These are phyloP conservation scores for Aureobasidium lini DNA, from an alignment of 2,329 filamentous ascomycete species.

Conservation along the genomic window DNA sequence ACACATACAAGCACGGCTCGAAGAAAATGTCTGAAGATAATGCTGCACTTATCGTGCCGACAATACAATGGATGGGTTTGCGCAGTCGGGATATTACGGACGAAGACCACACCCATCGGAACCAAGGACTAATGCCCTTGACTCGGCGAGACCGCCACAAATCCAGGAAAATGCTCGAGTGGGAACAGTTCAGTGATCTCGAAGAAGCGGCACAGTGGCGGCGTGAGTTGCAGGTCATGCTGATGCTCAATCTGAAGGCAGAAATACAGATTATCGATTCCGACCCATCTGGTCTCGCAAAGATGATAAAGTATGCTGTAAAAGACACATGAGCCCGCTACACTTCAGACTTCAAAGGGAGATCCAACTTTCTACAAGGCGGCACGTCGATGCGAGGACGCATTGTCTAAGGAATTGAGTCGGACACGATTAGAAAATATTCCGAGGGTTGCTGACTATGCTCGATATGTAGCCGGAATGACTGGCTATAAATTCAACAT, in stretches of 20 bases:
- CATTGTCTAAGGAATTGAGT: too few relatives aligned
- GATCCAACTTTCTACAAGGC: too few relatives aligned
- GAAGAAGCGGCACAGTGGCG: constrained; percentile 26
- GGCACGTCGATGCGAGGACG: too few relatives aligned
- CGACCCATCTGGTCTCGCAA: constrained; percentile 19
- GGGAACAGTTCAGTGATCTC: neutral
- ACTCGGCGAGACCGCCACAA: constrained; percentile 51
- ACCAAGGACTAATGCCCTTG: constrained; percentile 43
- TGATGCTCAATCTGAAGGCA: constrained; percentile 66
- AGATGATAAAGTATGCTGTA: constrained; percentile 15
- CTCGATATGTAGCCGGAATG: neutral
- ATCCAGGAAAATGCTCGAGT: constrained; percentile 46
- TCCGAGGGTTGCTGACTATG: neutral
- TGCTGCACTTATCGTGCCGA: constrained; percentile 39
- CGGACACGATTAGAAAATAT: neutral
- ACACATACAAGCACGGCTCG: constrained; percentile 68
- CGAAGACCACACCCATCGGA: constrained; percentile 21
- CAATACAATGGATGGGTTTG: constrained; percentile 60
- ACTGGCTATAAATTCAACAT: neutral
- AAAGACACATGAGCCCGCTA: neutral
- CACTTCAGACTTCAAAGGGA: neutral
- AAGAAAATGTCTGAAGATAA: constrained; percentile 53
- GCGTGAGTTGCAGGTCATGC: constrained; percentile 61
- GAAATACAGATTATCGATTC: constrained; percentile 56
- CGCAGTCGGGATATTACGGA: constrained; percentile 28